Conservation (phyloP, 2,329 filamentous ascomycete genomes). For the Colletotrichum neosansevieriae region DNA sequence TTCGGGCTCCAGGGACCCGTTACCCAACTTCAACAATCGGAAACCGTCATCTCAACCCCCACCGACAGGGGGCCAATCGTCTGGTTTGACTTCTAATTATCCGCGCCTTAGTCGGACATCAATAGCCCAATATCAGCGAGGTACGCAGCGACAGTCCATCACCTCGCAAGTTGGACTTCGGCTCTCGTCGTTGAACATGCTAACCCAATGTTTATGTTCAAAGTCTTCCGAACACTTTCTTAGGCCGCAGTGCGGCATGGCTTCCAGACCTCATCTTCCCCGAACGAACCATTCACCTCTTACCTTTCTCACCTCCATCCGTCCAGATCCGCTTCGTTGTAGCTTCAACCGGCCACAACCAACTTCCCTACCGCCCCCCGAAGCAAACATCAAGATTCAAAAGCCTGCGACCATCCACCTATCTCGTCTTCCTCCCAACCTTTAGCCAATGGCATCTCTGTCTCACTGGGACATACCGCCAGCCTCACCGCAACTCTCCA, state of each 20-base stretch:
- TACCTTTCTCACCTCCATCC: conserved; percentile 20
- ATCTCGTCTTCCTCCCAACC: conserved; percentile 6
- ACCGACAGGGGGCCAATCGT: conserved; percentile 15
- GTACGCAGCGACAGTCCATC: neutral
- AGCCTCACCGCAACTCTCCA: conserved; percentile 43
- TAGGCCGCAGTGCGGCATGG: conserved; percentile 1
- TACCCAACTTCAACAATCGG: conserved; percentile 1
- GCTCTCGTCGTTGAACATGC: neutral
- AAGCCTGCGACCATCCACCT: conserved; percentile 14
- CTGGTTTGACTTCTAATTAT: conserved; percentile 22
- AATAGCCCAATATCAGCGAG: conserved; percentile 22
- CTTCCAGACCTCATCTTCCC: conserved; percentile 8
- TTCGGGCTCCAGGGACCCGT: conserved; percentile 15
- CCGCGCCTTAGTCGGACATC: conserved; percentile 32
- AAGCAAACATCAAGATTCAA: conserved; percentile 17
- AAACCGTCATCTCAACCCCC: conserved; percentile 4
- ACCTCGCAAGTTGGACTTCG: neutral
- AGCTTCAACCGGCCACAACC: conserved; percentile 19
- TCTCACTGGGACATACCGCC: conserved; percentile 39
- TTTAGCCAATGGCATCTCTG: conserved; percentile 23
- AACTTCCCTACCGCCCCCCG: conserved; percentile 27
- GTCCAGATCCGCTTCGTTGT: conserved; percentile 14
- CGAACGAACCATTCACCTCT: conserved; percentile 11
- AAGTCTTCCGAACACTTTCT: neutral
- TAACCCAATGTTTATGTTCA: neutral